Percentiles rank a stretch among this genome's conserved stretches.
Conservation (phyloP, 257 asterid species). For the Solanum sitiens region DNA sequence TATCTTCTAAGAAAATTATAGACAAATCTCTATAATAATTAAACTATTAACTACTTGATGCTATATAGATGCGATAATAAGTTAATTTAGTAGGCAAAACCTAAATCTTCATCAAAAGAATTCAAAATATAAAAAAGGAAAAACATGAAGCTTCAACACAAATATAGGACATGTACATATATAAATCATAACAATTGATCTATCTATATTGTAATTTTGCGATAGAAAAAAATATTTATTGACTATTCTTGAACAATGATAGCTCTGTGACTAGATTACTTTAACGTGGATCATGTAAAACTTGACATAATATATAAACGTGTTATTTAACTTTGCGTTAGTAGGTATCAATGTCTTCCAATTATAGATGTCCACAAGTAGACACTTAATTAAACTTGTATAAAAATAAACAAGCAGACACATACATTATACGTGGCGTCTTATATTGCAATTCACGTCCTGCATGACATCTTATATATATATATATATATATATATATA, state of each 20-base stretch:
- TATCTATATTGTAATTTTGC: neutral
- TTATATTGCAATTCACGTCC: neutral
- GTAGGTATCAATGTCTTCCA: neutral
- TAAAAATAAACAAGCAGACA: neutral
- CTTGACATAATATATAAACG: neutral
- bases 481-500: too few species aligned
- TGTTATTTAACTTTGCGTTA: neutral
- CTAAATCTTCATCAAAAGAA: neutral
- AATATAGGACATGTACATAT: neutral
- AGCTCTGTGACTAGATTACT: neutral
- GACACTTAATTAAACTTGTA: neutral
- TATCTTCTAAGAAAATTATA: neutral
- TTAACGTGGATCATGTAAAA: neutral
- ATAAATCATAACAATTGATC: neutral
- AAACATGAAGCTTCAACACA: neutral
- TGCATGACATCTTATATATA: neutral
- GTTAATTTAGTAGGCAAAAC: neutral
- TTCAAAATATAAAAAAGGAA: neutral
- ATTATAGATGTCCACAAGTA: neutral
- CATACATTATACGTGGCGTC: neutral
- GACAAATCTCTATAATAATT: neutral
- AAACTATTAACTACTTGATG: neutral
- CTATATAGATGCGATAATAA: neutral
- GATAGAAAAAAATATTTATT: neutral
- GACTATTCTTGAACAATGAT: neutral